Evolutionary conservation across 768 basidiomycete genomes (phyloP), one percentile per base, ranked within the genome.

Genomic region (Hygrocybe coccinea): DNA sequence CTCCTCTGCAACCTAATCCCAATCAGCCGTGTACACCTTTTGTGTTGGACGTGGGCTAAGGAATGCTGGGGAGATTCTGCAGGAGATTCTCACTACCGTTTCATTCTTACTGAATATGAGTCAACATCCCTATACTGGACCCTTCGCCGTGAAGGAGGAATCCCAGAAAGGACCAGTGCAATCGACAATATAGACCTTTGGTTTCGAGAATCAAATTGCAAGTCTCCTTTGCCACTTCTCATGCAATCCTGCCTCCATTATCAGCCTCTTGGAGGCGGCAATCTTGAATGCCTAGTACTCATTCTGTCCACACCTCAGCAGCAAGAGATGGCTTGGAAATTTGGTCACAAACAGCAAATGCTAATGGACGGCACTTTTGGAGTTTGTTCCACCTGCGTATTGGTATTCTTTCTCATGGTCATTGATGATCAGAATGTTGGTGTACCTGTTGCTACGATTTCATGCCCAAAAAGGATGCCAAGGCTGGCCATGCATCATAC

Each of bases 341-440:
- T 50, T 22, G 48, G 47, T 25, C 52, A 60, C 46, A 54, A 60
- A 33, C 12, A 33, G 8, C 59, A 55, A 25, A 37, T 60, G 11
- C 25, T 60, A 4, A 48, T 60, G 37, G 59, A 60, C 21, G 33
- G 52, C 6, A 60, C 59, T 1, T 60, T 60, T 45, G 59, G 59
- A 2, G 41, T 60, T 17, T 59, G 58, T 36, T 52, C 55, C 19
- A 47, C 55, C 4, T 38, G 50, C 7, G 55, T 56, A 10, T 50
- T 59, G 2, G 15, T 59, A 8, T 43, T 52, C 15, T 46, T 59
- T 34, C 38, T 56, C 19, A 59, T 59, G 58, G 58, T 17, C n/a
- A 33, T 59, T 48, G 55, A 59, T 34, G 55, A 60, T 0, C 2
- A 39, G 0, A 55, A 55, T 17, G 36, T 35, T 10, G 58, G 54